Conservation (phyloP, 108 stramenopile species). For the Skeletonema costatum region DNA sequence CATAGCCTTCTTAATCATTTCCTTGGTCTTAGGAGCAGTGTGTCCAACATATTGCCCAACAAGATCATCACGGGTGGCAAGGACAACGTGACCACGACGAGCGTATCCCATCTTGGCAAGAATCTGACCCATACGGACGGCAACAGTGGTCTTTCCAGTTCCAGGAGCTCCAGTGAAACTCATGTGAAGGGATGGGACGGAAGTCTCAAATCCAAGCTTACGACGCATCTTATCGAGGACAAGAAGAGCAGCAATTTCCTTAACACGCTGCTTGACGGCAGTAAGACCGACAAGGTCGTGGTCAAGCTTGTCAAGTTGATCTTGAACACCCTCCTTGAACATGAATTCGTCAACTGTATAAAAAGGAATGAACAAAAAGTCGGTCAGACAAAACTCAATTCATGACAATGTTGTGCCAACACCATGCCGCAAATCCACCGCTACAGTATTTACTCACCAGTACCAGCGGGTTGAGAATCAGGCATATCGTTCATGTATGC, state of each 20-base stretch:
- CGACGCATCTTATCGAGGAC: conserved; percentile 98
- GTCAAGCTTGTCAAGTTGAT: conserved; percentile 95
- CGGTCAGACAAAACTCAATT: neutral
- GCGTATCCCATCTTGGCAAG: conserved; percentile 98
- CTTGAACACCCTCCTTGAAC: conserved; percentile 98
- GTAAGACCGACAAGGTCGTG: conserved; percentile 92
- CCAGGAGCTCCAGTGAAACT: conserved; percentile 97
- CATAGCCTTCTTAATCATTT: conserved; percentile 99
- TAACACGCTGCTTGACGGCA: conserved; percentile 95
- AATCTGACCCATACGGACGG: conserved; percentile 98
- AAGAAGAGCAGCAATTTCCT: conserved; percentile 96
- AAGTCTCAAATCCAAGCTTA: conserved; percentile 96
- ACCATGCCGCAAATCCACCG: too few species aligned
- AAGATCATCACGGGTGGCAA: conserved; percentile 97
- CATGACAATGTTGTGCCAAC: conserved; percentile 1
- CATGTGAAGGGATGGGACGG: conserved; percentile 98
- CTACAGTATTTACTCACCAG: conserved; percentile 56
- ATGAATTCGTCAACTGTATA: conserved; percentile 93
- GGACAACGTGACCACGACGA: conserved; percentile 94
- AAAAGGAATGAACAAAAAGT: conserved; percentile 5
- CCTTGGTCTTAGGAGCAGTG: conserved; percentile 99
- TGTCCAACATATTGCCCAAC: conserved; percentile 99
- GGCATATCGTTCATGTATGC: conserved; percentile 95
- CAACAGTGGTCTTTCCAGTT: conserved; percentile 99
- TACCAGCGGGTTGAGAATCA: conserved; percentile 87